Evolutionary conservation across 2,329 filamentous ascomycete species (phyloP).

Genomic region (Phialocephala subalpina): DNA sequence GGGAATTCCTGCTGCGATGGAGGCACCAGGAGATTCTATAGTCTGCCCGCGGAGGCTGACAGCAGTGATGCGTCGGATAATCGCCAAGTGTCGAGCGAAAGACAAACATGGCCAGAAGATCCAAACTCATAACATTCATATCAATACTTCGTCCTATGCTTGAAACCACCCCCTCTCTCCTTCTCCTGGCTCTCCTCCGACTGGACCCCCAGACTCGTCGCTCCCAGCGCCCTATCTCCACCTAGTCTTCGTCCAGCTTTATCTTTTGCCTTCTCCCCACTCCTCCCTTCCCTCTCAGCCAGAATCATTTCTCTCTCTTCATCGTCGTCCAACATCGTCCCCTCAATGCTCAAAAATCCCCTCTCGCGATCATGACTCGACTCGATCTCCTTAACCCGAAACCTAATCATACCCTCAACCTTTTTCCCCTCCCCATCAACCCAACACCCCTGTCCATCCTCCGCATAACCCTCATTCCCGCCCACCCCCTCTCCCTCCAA

Average conservation of each 20-base stretch:
- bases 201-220: conserved; percentile 43
- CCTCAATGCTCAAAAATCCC: conserved; percentile 85
- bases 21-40: too few species aligned
- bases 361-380: conserved; percentile 77
- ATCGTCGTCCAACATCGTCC: conserved; percentile 78
- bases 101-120: too few species aligned
- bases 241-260: conserved; percentile 49
- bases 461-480: conserved; percentile 52
- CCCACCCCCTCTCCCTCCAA: conserved; percentile 45
- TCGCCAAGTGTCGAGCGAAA: too few species aligned
- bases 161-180: conserved; percentile 6
- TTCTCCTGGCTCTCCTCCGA: conserved; percentile 20
- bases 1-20: too few species aligned
- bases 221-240: conserved; percentile 40
- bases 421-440: conserved; percentile 73
- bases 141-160: conserved; percentile 32
- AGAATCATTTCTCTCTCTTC: conserved; percentile 65
- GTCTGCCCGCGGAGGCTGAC: too few species aligned
- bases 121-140: neutral
- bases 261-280: conserved; percentile 46
- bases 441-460: conserved; percentile 76
- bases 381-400: conserved; percentile 87
- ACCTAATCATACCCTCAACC: conserved; percentile 75
- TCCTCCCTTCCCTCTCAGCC: conserved; percentile 59
- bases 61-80: too few species aligned